A percentile compares a stretch with the other conserved stretches of the same genome.
phyloP scores from a whole-genome alignment of 805 yeast species.

The Cyberlindnera nakhonratchasimensis region DNA sequence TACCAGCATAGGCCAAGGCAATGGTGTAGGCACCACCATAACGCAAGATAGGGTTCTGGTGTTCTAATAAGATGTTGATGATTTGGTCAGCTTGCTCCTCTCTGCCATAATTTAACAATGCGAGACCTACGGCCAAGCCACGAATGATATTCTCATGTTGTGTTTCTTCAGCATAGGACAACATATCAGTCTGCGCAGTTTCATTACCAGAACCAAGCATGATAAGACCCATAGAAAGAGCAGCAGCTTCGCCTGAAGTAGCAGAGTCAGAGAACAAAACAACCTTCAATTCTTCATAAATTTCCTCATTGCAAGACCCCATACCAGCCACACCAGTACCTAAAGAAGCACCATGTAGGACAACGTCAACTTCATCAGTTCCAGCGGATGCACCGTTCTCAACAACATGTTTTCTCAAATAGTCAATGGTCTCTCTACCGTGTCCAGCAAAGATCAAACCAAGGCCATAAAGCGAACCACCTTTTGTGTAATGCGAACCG shows the following conservation, averaged over 20 bases:
- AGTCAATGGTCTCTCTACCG: constrained; percentile 81
- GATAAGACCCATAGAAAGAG: constrained; percentile 90
- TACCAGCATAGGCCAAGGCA: constrained; percentile 95
- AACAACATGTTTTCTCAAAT: constrained; percentile 67
- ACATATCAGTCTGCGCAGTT: constrained; percentile 70
- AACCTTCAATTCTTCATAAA: constrained; percentile 79
- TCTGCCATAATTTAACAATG: constrained; percentile 79
- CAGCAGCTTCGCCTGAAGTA: constrained; percentile 94
- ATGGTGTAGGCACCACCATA: constrained; percentile 95
- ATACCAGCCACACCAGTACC: constrained; percentile 97
- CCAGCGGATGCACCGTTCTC: constrained; percentile 62
- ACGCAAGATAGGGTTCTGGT: constrained; percentile 80
- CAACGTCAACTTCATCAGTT: constrained; percentile 69
- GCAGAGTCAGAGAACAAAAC: constrained; percentile 90
- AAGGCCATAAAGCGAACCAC: constrained; percentile 90
- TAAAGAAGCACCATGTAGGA: constrained; percentile 91
- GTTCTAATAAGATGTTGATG: constrained; percentile 62
- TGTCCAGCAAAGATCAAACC: constrained; percentile 96
- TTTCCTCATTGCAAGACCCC: constrained; percentile 74
- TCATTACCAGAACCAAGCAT: constrained; percentile 88
- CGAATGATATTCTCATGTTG: constrained; percentile 94
- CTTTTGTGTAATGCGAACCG: constrained; percentile 85
- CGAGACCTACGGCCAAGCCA: constrained; percentile 88
- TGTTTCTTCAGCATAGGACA: constrained; percentile 88
- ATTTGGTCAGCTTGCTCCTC: constrained; percentile 74